Conservation (phyloP, 495 filamentous ascomycete genomes). For the Friedmanniomyces simplex region DNA sequence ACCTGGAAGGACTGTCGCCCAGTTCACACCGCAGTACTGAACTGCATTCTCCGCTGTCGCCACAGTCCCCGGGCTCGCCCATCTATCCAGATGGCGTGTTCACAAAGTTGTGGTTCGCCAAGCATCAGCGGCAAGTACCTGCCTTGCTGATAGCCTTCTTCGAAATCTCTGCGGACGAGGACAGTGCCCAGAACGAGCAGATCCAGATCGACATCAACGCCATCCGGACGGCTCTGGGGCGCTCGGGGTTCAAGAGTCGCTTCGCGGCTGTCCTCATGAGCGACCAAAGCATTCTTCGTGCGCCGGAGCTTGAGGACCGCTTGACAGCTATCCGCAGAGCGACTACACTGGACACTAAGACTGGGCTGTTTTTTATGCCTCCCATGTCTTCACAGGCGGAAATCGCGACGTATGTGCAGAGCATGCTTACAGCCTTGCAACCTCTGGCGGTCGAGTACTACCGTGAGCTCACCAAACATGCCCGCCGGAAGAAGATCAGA, state of each 20-base stretch:
- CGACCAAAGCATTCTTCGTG: slow-evolving; percentile 50
- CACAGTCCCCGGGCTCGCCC: slow-evolving; percentile 65
- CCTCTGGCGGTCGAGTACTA: slow-evolving; percentile 71
- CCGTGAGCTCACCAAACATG: slow-evolving; percentile 78
- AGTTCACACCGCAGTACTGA: slow-evolving; percentile 38
- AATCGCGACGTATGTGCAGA: slow-evolving; percentile 52
- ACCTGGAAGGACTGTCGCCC: slow-evolving; percentile 38
- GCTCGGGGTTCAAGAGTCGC: slow-evolving; percentile 61
- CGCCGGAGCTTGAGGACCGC: slow-evolving; percentile 61
- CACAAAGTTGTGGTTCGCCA: slow-evolving; percentile 67
- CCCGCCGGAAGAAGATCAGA: slow-evolving; percentile 69
- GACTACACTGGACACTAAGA: slow-evolving; percentile 69
- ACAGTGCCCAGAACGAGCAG: slow-evolving; percentile 68
- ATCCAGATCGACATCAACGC: slow-evolving; percentile 79
- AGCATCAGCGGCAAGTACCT: slow-evolving; percentile 74
- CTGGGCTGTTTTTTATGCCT: slow-evolving; percentile 64
- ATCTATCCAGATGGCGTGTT: slow-evolving; percentile 83
- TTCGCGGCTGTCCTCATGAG: slow-evolving; percentile 69
- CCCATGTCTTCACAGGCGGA: slow-evolving; percentile 50
- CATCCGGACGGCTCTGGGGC: slow-evolving; percentile 51
- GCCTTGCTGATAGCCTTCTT: slow-evolving; percentile 69
- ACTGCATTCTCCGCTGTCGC: slow-evolving; percentile 82
- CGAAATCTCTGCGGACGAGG: slow-evolving; percentile 57
- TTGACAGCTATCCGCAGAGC: slow-evolving; percentile 61
- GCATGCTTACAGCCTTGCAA: slow-evolving; percentile 48